Conservation (phyloP, 2,329 filamentous ascomycete species). For the Fusarium robinianum region DNA sequence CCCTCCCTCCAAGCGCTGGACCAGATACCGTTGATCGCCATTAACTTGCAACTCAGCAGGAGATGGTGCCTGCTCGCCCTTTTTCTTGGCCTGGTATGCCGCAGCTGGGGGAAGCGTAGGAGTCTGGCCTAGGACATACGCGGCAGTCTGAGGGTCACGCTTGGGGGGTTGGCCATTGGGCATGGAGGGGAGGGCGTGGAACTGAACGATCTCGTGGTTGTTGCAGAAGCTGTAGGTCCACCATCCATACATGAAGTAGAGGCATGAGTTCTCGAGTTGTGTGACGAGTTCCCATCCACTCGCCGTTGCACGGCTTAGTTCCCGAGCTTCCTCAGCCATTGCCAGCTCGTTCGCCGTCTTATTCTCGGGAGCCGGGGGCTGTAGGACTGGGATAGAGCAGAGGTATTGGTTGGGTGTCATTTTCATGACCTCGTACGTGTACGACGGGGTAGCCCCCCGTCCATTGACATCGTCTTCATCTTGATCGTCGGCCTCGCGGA, state of each 20-base stretch:
- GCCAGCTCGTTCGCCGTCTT: conserved; percentile 69
- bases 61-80: conserved; percentile 38
- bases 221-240: conserved; percentile 98
- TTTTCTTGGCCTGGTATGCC: conserved; percentile 30
- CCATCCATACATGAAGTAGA: conserved; percentile 85
- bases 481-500: conserved; percentile 33
- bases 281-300: conserved; percentile 80
- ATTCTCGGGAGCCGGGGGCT: conserved; percentile 59
- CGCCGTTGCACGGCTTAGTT: conserved; percentile 75
- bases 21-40: conserved; percentile 82
- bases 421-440: conserved; percentile 74
- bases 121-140: conserved; percentile 74
- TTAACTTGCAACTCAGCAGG: conserved; percentile 75
- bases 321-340: conserved; percentile 76
- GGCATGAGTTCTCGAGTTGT: conserved; percentile 78
- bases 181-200: conserved; percentile 75
- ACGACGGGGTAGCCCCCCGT: conserved; percentile 24
- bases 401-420: conserved; percentile 73
- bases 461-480: conserved; percentile 38
- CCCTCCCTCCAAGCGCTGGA: conserved; percentile 78
- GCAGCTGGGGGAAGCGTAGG: conserved; percentile 42
- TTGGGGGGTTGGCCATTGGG: conserved; percentile 73
- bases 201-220: conserved; percentile 83
- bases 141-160: conserved; percentile 74
- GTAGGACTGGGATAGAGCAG: conserved; percentile 79